Evolutionary conservation across 2,329 filamentous ascomycete species (phyloP), one percentile per base, ranked within the genome.

Genomic region (Fulvia fulva): DNA sequence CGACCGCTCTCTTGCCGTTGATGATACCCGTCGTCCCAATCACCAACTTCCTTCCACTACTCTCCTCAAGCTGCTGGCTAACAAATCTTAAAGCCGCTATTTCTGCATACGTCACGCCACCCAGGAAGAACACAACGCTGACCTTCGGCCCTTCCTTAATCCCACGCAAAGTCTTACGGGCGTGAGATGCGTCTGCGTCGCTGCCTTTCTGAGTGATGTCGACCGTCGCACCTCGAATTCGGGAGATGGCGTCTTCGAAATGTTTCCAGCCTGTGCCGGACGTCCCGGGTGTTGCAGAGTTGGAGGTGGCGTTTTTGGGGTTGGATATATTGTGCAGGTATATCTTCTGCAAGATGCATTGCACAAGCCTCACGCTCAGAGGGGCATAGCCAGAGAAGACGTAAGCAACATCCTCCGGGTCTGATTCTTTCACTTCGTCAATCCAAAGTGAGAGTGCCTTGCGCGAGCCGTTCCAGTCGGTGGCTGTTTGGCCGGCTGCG

Each of bases 331-430:
- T 4, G 83, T 85, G 57, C 28, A 99, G 78, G 65, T 92, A 89
- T 57, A 90, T 85, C 74, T 99, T 99, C 73, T 97, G 92, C 50
- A 99, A 77, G 51, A 97, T 84, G 71, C 90, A 94, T 74, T 99
- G 95, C 5, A 99, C 88, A 4, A 99, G 83, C 16, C 94, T 87
- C 55, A 97, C 84, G 46, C 90, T 96, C 12, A 99, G 82, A 0
- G 94, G 95, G 4, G 95, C 94, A 71, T 97, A 99, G 53, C 94
- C 95, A 63, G 90, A 96, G 76, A 97, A 99, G 11, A 97, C 92
- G 69, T 99, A 99, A n/a, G 92, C 89, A 61, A 97, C 87, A 68
- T 99, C 94, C 68, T 94, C 90, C 2, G 94, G 94, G 49, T 95
- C 89, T 59, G 94, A 87, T 74, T 99, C 94, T 70, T 96, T 92